Conservation (phyloP, 306 rosid genomes). For the Sophora flavescens region DNA sequence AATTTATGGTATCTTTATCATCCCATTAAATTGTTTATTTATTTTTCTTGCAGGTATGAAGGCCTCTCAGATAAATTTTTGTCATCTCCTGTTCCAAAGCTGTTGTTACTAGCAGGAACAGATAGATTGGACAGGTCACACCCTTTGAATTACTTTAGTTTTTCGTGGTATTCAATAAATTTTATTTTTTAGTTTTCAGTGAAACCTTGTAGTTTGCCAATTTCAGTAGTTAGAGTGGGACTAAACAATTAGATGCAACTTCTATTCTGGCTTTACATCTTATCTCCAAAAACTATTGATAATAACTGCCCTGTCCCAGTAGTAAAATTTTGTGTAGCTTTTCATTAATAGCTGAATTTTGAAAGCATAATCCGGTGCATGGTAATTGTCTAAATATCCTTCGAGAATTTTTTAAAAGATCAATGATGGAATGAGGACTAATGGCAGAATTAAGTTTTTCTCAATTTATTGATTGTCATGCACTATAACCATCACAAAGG, state of each 20-base stretch:
- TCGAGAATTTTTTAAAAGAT: not conserved
- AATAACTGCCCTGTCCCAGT: not conserved
- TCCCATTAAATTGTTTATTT: conserved; percentile 29
- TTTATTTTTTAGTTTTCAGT: conserved; percentile 21
- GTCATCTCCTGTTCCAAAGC: conserved; percentile 84
- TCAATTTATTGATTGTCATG: not conserved
- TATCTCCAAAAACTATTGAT: conserved; percentile 4
- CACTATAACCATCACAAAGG: conserved; percentile 12
- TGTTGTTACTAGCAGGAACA: conserved; percentile 92
- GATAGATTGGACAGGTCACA: conserved; percentile 93
- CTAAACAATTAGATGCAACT: conserved; percentile 5
- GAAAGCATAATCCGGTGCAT: conserved; percentile 14
- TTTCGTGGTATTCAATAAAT: conserved; percentile 11
- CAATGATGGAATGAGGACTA: not conserved
- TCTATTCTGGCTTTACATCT: not conserved
- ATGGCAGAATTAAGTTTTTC: conserved; percentile 4
- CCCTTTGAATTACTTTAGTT: conserved; percentile 33
- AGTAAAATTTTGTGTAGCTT: conserved; percentile 20
- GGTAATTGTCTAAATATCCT: conserved; percentile 27
- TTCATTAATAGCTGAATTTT: not conserved
- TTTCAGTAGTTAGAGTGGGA: conserved; percentile 30
- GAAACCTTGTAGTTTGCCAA: conserved; percentile 8
- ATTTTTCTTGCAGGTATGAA: conserved; percentile 77
- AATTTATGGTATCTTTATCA: not conserved
- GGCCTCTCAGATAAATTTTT: conserved; percentile 95